Conservation (phyloP, 2,329 filamentous ascomycete species). For the Xylariaceae sp. region DNA sequence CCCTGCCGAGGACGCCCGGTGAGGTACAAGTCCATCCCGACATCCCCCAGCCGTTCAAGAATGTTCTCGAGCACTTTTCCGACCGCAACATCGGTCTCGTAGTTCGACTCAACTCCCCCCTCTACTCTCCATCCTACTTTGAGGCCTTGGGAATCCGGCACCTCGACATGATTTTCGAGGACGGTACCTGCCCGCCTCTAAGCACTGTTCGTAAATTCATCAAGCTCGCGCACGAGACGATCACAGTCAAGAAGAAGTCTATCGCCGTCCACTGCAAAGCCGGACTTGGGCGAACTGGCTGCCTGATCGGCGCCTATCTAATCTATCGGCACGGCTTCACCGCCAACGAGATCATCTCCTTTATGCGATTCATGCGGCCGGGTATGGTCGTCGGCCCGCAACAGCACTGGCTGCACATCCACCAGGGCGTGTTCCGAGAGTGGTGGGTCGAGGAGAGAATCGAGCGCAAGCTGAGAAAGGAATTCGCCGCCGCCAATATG, state of each 20-base stretch:
- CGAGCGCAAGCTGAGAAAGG: constrained; percentile 61
- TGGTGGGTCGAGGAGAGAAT: constrained; percentile 94
- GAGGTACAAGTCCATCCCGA: constrained; percentile 66
- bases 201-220: constrained; percentile 92
- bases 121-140: constrained; percentile 97
- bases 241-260: constrained; percentile 82
- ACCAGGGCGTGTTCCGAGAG: constrained; percentile 94
- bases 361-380: constrained; percentile 98
- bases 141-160: constrained; percentile 92
- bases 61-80: constrained; percentile 84
- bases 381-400: constrained; percentile 99
- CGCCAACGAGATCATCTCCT: constrained; percentile 93
- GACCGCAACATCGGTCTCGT: constrained; percentile 88
- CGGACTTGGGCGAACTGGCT: constrained; percentile 89
- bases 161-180: constrained; percentile 99
- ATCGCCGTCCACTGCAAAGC: constrained; percentile 99
- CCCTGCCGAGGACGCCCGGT: constrained; percentile 70
- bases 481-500: constrained; percentile 49
- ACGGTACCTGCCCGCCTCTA: constrained; percentile 89
- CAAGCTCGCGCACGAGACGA: constrained; percentile 89
- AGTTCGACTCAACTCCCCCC: constrained; percentile 88
- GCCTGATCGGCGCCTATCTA: constrained; percentile 92
- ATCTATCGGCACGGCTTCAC: constrained; percentile 98
- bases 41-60: constrained; percentile 87
- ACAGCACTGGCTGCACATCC: constrained; percentile 97